These are phyloP conservation scores for Paracoccidioides lutzii DNA, from an alignment of 2,329 filamentous ascomycete genomes.

Conservation along the genomic window DNA sequence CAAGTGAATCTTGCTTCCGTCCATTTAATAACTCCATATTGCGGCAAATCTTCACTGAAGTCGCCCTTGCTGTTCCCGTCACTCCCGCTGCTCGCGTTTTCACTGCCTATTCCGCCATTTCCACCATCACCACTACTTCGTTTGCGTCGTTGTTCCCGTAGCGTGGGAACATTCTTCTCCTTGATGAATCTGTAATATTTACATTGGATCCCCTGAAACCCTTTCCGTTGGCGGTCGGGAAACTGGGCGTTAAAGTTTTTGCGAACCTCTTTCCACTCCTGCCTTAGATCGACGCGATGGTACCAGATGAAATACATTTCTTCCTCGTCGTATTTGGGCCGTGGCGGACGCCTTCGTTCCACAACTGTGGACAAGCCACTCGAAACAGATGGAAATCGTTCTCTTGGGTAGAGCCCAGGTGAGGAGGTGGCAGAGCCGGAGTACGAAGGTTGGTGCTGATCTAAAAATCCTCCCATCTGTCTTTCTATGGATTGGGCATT, in stretches of 20 bases:
- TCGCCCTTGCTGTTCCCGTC: conserved; percentile 5
- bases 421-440: conserved; percentile 21
- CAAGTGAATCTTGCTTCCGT: conserved; percentile 31
- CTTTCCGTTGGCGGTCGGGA: conserved; percentile 26
- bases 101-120: conserved; percentile 6
- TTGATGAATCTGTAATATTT: conserved; percentile 39
- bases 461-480: conserved; percentile 1
- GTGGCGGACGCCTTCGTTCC: conserved; percentile 29
- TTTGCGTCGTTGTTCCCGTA: conserved; percentile 27
- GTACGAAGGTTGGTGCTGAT: background rate
- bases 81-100: conserved; percentile 3
- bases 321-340: conserved; percentile 36
- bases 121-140: conserved; percentile 7
- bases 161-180: conserved; percentile 32
- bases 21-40: conserved; percentile 30
- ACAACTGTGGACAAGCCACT: conserved; percentile 25
- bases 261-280: conserved; percentile 35
- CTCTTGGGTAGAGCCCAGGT: conserved; percentile 25
- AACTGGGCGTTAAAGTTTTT: conserved; percentile 34
- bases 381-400: conserved; percentile 30
- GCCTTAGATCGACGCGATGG: conserved; percentile 33
- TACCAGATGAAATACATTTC: conserved; percentile 40
- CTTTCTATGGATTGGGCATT: background rate
- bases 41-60: conserved; percentile 17
- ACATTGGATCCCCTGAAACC: conserved; percentile 37